Evolutionary conservation across 164 flowering plant genomes (phyloP), one percentile per base, ranked within the genome.

Genomic region (Vitis riparia): DNA sequence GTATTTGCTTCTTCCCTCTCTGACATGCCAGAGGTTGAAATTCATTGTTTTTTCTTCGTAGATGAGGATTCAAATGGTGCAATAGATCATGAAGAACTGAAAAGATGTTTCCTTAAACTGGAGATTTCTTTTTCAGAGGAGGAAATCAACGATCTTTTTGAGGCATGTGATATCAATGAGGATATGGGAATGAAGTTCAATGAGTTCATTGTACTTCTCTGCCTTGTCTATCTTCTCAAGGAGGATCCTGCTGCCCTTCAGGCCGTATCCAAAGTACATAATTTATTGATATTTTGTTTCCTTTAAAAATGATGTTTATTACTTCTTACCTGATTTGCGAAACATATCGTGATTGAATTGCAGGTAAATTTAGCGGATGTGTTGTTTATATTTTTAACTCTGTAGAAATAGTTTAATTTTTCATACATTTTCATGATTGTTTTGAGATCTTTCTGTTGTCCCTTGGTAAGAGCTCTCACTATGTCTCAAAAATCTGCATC

Each of bases 181-280:
- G 87, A 85, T 67, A 77, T 78, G 91, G 92, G 92, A 16, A 90
- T 95, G 71, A 85, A 88, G 68, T 95, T 93, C 81, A 93, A 84
- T 75, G 99, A 95, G 77, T 93, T 95, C 82, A 82, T 95, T 50
- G 97, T 95, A 16, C 98, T 95, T 70, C 90, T 95, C 53, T 93
- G 99, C 87, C 94, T 91, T 49, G 94, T 89, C 68, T 86, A 88
- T 79, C 98, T 95, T 81, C 90, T 95, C 62, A 87, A 89, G 89
- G 91, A 90, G 64, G 87, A 86, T 65, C 85, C 85, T 2, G 29
- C 85, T 70, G 80, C 84, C 37, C 70, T 67, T 68, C 81, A 80
- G 9, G 76, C 82, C 29, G 97, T 93, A 93, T 91, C 91, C 94
- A 37, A 51, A 61, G 30, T 7, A 48, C 12, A 47, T 10, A 19